Base-by-base conservation (phyloP, 116 monocot genomes). In the Posidonia oceanica region DNA sequence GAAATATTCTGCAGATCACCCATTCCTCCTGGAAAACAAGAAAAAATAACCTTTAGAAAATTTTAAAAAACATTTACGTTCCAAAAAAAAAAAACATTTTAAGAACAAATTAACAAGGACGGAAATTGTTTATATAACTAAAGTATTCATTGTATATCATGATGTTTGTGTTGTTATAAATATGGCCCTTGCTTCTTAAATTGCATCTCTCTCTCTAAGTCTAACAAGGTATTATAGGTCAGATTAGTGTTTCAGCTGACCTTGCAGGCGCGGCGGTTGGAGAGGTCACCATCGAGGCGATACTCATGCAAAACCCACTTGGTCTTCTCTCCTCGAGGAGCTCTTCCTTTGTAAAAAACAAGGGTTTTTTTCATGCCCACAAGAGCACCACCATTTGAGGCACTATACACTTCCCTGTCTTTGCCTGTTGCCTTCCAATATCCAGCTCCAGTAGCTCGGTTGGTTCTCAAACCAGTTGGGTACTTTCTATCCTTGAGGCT, bases 1-100 rank as follows among this genome's bases (percentile, higher is more conserved):
- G 80, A 68, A 95, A 81, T 76, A 96, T 89, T 76, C 96, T 91
- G 80, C 96, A 96, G 58, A 96, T 96, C 60, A 96, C 96, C 96
- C 96, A 96, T 75, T 96, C 96, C 70, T 96, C 96, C 96, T 96
- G 86, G 64, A 75, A 17, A 22, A 70, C 23, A 29, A 13, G 36
- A 12, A 61, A 14, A 61, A 21, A 61, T 12, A 4, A 16, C 18
- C 20, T 2, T n/a, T 57, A n/a, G 20, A 58, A 58, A 7, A 58
- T n/a, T n/a, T n/a, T n/a, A 14, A 55, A 55, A 55, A 55, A 15
- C 7, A 15, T 55, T 55, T 12, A 29, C 29, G 29, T 29, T 29
- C 29, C 29, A 0, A 14, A 55, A 55, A 55, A 55, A 55, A 55
- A 55, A 55, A 17, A 58, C 5, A 4, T 58, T 58, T 14, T 0